These are phyloP conservation scores for Cinchona pubescens DNA, from an alignment of 257 asterid genomes.

Conservation along the genomic window DNA sequence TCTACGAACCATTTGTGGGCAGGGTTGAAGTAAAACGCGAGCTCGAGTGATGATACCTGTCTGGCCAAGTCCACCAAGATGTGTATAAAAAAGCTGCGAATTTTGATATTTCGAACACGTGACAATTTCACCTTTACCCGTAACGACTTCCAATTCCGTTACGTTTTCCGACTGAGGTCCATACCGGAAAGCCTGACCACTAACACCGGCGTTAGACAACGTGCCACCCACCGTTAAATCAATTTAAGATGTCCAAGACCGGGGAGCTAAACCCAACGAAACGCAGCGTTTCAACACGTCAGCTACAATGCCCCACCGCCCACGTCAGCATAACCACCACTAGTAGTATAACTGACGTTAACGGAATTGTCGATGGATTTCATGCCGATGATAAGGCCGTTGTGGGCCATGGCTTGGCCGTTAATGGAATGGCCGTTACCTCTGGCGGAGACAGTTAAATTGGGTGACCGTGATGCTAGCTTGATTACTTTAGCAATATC, in stretches of 20 bases:
- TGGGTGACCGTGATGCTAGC: constrained; percentile 43
- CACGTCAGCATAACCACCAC: constrained; percentile 69
- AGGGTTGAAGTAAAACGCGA: constrained; percentile 67
- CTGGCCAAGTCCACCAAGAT: constrained; percentile 94
- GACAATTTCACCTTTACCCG: constrained; percentile 76
- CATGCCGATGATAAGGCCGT: constrained; percentile 72
- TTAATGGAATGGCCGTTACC: constrained; percentile 95
- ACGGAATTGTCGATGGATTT: constrained; percentile 37
- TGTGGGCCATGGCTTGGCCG: constrained; percentile 95
- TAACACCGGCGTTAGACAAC: constrained; percentile 87
- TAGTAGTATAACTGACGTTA: too few relatives aligned
- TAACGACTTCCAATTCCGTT: constrained; percentile 87
- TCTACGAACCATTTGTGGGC: constrained; percentile 65
- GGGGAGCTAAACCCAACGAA: constrained; percentile 58
- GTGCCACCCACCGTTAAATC: constrained; percentile 94
- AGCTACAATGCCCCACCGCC: constrained; percentile 87
- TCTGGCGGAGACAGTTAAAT: constrained; percentile 82
- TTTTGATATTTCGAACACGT: constrained; percentile 54
- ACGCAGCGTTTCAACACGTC: constrained; percentile 72
- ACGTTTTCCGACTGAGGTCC: constrained; percentile 90
- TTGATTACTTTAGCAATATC: constrained; percentile 62
- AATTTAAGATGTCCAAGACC: constrained; percentile 90
- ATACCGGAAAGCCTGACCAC: constrained; percentile 70
- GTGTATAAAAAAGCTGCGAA: constrained; percentile 61
- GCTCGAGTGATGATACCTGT: constrained; percentile 91